These are phyloP conservation scores for Trichosporon faecale DNA, from an alignment of 1,284 basidiomycete genomes.

Conservation along the genomic window DNA sequence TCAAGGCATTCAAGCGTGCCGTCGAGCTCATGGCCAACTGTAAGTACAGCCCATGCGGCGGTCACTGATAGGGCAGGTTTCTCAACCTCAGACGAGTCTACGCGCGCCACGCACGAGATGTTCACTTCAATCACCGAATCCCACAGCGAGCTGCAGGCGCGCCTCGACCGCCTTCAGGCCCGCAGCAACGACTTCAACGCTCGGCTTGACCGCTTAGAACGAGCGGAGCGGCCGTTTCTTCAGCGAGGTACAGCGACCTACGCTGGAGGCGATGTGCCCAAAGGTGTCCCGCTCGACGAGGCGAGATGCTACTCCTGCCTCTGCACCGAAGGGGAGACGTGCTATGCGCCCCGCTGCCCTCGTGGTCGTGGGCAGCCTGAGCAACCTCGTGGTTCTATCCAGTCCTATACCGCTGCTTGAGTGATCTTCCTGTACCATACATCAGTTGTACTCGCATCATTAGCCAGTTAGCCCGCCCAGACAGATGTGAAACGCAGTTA, in stretches of 20 bases:
- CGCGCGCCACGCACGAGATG: neutral
- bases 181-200: neutral
- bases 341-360: neutral
- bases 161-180: neutral
- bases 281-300: neutral
- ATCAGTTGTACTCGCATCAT: neutral
- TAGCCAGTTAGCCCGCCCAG: neutral
- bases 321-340: neutral
- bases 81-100: neutral
- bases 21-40: neutral
- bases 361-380: neutral
- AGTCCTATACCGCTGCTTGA: too few relatives aligned
- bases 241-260: neutral
- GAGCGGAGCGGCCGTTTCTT: neutral
- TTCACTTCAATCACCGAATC: neutral
- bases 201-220: neutral
- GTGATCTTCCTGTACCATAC: neutral
- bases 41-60: neutral
- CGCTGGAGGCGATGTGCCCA: neutral
- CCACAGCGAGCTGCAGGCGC: neutral
- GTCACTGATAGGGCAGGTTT: neutral
- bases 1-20: neutral
- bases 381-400: neutral
- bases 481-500: slow-evolving; percentile 7
- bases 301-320: neutral